A percentile compares a stretch with the other conserved stretches of the same genome.
Evolutionary conservation across 257 asterid species (phyloP).

Genomic region (Nicotiana benthamiana): DNA sequence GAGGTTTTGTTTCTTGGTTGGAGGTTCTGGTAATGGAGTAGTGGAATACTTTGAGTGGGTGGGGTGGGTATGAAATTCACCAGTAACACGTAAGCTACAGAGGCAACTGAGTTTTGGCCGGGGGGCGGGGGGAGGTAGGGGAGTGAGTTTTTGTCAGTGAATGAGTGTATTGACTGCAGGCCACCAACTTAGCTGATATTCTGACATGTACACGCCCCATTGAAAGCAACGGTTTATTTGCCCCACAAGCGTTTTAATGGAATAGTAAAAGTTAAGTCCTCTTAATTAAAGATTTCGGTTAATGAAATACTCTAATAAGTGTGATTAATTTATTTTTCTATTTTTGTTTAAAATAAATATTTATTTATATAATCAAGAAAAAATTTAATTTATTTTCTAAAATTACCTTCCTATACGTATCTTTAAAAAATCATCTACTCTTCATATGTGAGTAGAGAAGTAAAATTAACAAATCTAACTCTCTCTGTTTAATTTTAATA

Average conservation of each 20-base stretch:
- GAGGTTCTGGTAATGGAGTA: not conserved
- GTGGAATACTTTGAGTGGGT: conserved; percentile 26
- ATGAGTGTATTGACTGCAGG: conserved; percentile 6
- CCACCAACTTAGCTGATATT: conserved; percentile 16
- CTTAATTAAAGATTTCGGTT: no score
- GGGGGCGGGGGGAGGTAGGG: not conserved
- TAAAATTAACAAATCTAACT: no score
- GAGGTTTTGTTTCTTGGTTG: conserved; percentile 14
- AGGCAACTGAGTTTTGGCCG: not conserved
- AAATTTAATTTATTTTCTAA: no score
- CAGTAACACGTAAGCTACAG: not conserved
- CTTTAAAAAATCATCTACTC: no score
- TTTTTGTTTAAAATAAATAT: no score
- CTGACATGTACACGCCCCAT: conserved; percentile 10
- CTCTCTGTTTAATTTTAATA: no score
- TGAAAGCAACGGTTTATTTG: conserved; percentile 25
- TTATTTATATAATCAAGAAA: no score
- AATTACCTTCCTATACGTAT: no score
- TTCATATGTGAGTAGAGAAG: no score
- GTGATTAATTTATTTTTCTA: no score
- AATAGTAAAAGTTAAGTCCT: not conserved
- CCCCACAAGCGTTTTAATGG: not conserved
- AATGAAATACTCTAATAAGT: no score
- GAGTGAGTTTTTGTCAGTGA: conserved; percentile 8
- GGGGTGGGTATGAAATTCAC: not conserved